phyloP scores from a whole-genome alignment of 2,329 filamentous ascomycete genomes.

The Aspergillus sp. region DNA sequence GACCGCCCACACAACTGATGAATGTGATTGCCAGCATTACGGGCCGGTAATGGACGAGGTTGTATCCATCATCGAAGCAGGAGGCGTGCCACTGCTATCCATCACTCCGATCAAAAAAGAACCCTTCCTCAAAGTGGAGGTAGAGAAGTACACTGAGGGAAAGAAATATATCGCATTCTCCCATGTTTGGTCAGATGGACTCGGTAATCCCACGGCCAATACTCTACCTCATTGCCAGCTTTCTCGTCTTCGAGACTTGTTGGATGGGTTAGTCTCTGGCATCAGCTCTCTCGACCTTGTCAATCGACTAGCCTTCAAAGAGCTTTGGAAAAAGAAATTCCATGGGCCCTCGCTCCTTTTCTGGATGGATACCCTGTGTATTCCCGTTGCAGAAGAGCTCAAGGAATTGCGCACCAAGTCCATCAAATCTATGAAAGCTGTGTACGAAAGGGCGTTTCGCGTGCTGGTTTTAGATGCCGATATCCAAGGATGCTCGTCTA shows the following conservation, averaged over 20 bases:
- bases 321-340: slow-evolving; percentile 15
- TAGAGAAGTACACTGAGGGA: slow-evolving; percentile 4
- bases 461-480: slow-evolving; percentile 12
- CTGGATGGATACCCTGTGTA: slow-evolving; percentile 15
- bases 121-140: slow-evolving; percentile 4
- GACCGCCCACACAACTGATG: slow-evolving; percentile 2
- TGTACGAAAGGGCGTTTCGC: slow-evolving; percentile 12
- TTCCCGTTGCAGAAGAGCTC: slow-evolving; percentile 3
- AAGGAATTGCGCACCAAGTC: slow-evolving; percentile 5
- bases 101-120: slow-evolving; percentile 5
- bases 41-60: slow-evolving; percentile 2
- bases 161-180: slow-evolving; percentile 14
- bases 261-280: slow-evolving; percentile 8
- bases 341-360: slow-evolving; percentile 9
- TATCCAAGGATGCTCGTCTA: slow-evolving; percentile 1
- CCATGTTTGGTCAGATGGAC: slow-evolving; percentile 13
- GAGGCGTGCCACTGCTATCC: slow-evolving; percentile 1
- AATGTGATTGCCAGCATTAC: slow-evolving; percentile 7
- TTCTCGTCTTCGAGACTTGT: neutral
- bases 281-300: slow-evolving; percentile 7
- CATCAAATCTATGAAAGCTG: slow-evolving; percentile 12
- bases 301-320: slow-evolving; percentile 8
- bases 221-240: slow-evolving; percentile 11
- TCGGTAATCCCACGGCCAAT: slow-evolving; percentile 11
- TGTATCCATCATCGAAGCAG: neutral